Percentiles rank a stretch among this genome's conserved stretches.
These are phyloP conservation scores for Euphorbia tirucalli DNA, from an alignment of 345 rosid genomes.

Conservation along the genomic window DNA sequence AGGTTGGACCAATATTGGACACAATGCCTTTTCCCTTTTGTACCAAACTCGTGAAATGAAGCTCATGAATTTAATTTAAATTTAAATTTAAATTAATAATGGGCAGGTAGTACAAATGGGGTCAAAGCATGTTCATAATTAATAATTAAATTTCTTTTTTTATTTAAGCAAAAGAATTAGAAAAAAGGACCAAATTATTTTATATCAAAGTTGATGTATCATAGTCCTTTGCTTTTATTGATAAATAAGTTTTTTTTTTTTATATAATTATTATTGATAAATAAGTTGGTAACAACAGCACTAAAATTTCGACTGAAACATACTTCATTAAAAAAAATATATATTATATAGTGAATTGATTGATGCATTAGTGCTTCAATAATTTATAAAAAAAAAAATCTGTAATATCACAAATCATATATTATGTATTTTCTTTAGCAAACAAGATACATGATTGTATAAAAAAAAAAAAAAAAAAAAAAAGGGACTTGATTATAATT, in stretches of 20 bases:
- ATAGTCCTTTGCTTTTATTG: neutral
- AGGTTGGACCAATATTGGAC: neutral
- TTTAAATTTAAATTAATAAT: no score
- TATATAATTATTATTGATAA: no score
- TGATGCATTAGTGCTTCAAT: neutral
- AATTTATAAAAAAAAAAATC: neutral
- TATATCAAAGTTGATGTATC: neutral
- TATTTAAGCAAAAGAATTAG: neutral
- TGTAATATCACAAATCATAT: neutral
- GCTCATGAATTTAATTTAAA: neutral
- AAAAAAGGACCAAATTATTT: no score
- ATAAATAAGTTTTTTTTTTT: no score
- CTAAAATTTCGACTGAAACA: no score
- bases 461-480: no score
- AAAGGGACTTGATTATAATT: no score
- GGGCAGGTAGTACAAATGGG: neutral
- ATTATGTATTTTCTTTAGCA: neutral
- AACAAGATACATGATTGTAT: neutral
- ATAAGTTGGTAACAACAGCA: no score
- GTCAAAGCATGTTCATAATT: neutral
- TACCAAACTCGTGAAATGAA: neutral
- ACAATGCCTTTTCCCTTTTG: neutral
- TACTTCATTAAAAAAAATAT: neutral
- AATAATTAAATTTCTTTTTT: no score
- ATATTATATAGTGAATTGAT: neutral